A percentile compares a stretch with the other conserved stretches of the same genome.
Conservation (phyloP, 176 grass and related monocot genomes). For the Oryza brachyantha region DNA sequence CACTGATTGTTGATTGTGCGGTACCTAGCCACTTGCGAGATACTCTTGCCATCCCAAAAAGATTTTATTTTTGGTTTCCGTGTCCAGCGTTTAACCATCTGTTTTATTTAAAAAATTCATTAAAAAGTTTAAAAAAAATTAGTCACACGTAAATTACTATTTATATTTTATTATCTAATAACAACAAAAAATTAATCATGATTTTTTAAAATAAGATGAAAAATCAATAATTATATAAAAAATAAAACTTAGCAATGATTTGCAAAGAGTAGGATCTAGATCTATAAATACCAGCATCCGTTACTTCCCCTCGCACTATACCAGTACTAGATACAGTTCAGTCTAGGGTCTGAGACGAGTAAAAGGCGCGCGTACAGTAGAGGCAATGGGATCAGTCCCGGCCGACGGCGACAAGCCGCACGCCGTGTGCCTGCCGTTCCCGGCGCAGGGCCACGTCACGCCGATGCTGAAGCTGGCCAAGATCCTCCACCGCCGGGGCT, state of each 20-base stretch:
- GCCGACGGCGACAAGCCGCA: conserved; percentile 38
- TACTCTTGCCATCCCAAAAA: too few species aligned
- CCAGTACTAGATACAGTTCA: not conserved
- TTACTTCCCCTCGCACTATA: not conserved
- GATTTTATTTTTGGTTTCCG: too few species aligned
- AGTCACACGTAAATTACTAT: too few species aligned
- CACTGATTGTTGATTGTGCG: too few species aligned
- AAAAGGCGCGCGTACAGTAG: not conserved
- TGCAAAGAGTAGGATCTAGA: not conserved
- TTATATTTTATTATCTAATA: too few species aligned
- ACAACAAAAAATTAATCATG: too few species aligned
- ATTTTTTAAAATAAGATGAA: too few species aligned
- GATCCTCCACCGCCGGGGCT: conserved; percentile 56
- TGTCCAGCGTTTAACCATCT: too few species aligned
- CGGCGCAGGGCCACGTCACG: conserved; percentile 55
- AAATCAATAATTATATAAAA: too few species aligned
- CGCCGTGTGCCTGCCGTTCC: conserved; percentile 46
- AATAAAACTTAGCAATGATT: not conserved
- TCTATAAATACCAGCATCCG: not conserved
- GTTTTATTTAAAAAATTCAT: too few species aligned
- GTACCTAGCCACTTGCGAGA: too few species aligned
- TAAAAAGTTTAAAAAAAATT: too few species aligned
- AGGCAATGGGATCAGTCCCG: conserved; percentile 32
- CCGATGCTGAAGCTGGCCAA: conserved; percentile 69
- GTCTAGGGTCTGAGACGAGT: not conserved